Percentiles rank a stretch among this genome's conserved stretches.
Evolutionary conservation across 371 early-diverging fungal genomes (phyloP).

Genomic region (Mucor racemosus): DNA sequence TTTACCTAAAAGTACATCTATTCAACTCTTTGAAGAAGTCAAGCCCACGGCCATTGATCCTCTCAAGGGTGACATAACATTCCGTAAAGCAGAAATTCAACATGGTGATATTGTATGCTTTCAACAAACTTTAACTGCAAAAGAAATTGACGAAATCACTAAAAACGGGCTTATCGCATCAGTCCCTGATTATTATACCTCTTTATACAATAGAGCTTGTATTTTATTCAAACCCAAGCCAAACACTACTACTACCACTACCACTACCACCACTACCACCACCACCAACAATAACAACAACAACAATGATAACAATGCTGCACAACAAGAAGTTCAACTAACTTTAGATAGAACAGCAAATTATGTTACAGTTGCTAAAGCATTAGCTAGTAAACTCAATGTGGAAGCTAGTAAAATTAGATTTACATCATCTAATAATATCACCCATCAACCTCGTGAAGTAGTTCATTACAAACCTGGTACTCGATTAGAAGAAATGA

Average conservation of each 20-base stretch:
- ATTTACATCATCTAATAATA: conserved; percentile 23
- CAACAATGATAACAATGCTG: no score
- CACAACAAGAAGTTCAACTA: conserved; percentile 18
- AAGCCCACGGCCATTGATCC: conserved; percentile 81
- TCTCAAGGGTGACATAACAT: conserved; percentile 64
- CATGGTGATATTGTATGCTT: conserved; percentile 89
- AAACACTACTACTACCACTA: neutral
- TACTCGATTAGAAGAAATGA: conserved; percentile 27
- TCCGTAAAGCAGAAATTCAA: conserved; percentile 74
- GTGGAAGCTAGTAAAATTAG: conserved; percentile 28
- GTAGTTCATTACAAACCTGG: conserved; percentile 24
- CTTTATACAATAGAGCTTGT: conserved; percentile 61
- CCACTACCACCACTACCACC: no score
- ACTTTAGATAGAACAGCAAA: conserved; percentile 19
- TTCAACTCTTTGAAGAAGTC: conserved; percentile 64
- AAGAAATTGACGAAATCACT: conserved; percentile 37
- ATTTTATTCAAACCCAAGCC: conserved; percentile 69
- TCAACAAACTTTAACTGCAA: conserved; percentile 61
- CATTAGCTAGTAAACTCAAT: conserved; percentile 19
- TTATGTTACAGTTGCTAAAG: conserved; percentile 16
- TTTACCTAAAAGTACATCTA: conserved; percentile 21
- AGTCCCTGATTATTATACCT: conserved; percentile 73
- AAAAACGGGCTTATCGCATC: conserved; percentile 37
- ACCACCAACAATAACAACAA: no score
- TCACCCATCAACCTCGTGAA: conserved; percentile 27